A percentile compares a stretch with the other conserved stretches of the same genome.
Conservation (phyloP, 192 early-diverging fungal species). For the Dispira simplex region DNA sequence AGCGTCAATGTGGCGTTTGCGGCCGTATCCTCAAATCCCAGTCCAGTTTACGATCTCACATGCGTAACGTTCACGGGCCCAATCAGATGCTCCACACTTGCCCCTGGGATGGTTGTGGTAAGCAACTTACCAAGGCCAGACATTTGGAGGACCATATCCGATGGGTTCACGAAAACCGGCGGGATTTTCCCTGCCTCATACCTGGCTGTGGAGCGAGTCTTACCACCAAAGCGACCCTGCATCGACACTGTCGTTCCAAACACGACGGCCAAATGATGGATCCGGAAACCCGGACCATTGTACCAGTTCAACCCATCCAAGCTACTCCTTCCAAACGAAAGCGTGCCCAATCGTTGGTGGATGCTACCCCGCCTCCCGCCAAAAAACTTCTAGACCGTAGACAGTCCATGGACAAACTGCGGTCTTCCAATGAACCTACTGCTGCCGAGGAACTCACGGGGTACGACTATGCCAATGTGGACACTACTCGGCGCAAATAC, state of each 20-base stretch:
- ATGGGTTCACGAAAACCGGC: conserved; percentile 19
- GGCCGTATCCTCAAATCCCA: conserved; percentile 15
- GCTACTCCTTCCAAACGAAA: neutral
- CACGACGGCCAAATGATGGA: neutral
- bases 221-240: conserved; percentile 7
- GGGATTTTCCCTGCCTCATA: conserved; percentile 11
- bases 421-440: conserved; percentile 15
- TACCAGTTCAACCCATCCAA: neutral
- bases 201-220: neutral
- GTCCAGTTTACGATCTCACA: conserved; percentile 17
- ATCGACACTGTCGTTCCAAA: neutral
- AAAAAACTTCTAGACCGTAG: conserved; percentile 8
- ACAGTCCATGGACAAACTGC: neutral
- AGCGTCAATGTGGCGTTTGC: conserved; percentile 16
- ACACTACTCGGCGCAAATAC: conserved; percentile 17
- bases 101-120: conserved; percentile 19
- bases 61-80: conserved; percentile 17
- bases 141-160: conserved; percentile 17
- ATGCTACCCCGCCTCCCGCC: conserved; percentile 18
- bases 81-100: conserved; percentile 20
- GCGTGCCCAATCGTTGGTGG: neutral
- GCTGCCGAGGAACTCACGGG: conserved; percentile 16
- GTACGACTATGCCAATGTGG: conserved; percentile 22
- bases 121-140: conserved; percentile 21
- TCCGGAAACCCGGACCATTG: neutral